These are phyloP conservation scores for Metschnikowia kunwiensis DNA, from an alignment of 805 yeast genomes.

Conservation along the genomic window DNA sequence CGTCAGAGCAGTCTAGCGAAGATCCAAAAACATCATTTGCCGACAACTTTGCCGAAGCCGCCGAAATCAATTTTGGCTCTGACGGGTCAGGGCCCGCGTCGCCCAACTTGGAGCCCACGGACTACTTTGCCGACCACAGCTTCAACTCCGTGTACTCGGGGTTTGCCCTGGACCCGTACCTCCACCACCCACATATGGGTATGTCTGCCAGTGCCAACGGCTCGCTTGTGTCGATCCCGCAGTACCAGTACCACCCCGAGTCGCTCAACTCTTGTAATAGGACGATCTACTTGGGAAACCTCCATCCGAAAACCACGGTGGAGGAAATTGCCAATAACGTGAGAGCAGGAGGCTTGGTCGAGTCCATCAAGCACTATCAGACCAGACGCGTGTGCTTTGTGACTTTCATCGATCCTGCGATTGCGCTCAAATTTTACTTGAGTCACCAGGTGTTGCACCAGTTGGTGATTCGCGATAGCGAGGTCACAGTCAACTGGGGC, in stretches of 20 bases:
- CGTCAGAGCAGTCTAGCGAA: conserved; percentile 8
- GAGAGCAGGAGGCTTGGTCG: conserved; percentile 71
- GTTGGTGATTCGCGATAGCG: conserved; percentile 57
- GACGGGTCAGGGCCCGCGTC: conserved; percentile 5
- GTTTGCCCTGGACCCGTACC: conserved; percentile 2
- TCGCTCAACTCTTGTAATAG: conserved; percentile 49
- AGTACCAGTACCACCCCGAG: conserved; percentile 24
- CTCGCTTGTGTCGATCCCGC: conserved; percentile 1
- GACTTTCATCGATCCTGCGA: conserved; percentile 60
- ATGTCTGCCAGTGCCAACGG: neutral
- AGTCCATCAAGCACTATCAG: conserved; percentile 49
- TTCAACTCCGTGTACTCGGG: conserved; percentile 4
- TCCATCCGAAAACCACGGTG: conserved; percentile 59
- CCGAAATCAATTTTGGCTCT: conserved; percentile 1
- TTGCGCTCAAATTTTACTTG: conserved; percentile 66
- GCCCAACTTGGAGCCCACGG: conserved; percentile 5
- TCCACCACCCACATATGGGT: neutral
- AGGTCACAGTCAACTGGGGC: conserved; percentile 69
- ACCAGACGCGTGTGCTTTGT: conserved; percentile 62
- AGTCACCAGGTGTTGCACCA: conserved; percentile 55
- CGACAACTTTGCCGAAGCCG: neutral
- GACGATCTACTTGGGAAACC: conserved; percentile 65
- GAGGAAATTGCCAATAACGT: conserved; percentile 76
- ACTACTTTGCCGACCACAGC: conserved; percentile 4
- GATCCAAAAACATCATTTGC: neutral